Percentiles rank a stretch among this genome's conserved stretches.
Conservation (phyloP, 257 asterid species). For the Nicotiana noctiflora region DNA sequence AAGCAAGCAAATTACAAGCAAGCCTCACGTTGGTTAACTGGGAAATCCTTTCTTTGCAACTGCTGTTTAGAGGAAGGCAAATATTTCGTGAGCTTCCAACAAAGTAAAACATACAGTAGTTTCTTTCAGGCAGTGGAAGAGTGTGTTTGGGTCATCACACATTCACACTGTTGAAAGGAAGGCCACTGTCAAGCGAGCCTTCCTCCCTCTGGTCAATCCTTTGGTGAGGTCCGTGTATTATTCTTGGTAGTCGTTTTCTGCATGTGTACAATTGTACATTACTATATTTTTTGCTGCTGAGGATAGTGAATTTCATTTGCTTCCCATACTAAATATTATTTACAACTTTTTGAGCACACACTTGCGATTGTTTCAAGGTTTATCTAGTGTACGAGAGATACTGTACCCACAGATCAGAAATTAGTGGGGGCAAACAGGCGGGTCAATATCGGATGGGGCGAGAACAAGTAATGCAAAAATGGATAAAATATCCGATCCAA, state of each 20-base stretch:
- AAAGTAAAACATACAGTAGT: background rate
- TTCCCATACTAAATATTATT: background rate
- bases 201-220: background rate
- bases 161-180: background rate
- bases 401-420: too few relatives aligned
- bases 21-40: background rate
- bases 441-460: too few relatives aligned
- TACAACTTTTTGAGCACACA: background rate
- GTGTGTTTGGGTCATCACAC: background rate
- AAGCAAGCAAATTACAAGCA: background rate
- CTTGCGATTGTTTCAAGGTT: too few relatives aligned
- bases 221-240: background rate
- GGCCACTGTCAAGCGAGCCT: background rate
- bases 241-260: background rate
- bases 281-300: background rate
- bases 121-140: background rate
- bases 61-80: background rate
- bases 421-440: too few relatives aligned
- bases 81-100: background rate
- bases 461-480: too few relatives aligned
- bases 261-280: background rate
- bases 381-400: background rate
- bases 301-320: background rate
- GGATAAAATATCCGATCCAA: too few relatives aligned
- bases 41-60: background rate